Conservation (phyloP, 2,329 filamentous ascomycete genomes). For the Podosphaera aphanis region DNA sequence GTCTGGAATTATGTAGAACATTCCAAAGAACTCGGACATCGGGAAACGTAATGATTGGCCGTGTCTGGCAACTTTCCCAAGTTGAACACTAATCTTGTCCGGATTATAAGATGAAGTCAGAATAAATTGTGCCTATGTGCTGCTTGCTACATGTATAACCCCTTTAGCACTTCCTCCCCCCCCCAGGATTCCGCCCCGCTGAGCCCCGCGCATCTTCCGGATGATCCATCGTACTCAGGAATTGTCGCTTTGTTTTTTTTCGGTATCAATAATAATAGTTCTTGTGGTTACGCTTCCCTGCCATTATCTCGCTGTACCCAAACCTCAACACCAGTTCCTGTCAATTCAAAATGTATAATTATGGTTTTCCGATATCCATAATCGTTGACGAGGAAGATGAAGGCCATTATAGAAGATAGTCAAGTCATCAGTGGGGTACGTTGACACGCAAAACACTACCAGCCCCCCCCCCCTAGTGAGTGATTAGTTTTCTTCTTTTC, state of each 20-base stretch:
- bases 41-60: background rate
- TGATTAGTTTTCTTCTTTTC: background rate
- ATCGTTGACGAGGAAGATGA: background rate
- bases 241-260: background rate
- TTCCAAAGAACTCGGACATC: background rate
- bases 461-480: background rate
- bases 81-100: background rate
- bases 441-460: background rate
- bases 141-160: background rate
- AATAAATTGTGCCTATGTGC: background rate
- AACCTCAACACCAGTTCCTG: too few relatives aligned
- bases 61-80: background rate
- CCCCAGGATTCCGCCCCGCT: background rate
- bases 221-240: background rate
- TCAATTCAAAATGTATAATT: too few relatives aligned
- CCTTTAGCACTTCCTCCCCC: background rate
- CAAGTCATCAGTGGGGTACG: background rate
- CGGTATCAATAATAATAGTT: background rate
- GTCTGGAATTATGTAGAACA: background rate
- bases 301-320: too few relatives aligned
- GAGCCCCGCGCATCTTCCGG: background rate
- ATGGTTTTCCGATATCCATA: too few relatives aligned
- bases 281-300: too few relatives aligned
- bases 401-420: background rate
- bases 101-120: background rate